phyloP scores from a whole-genome alignment of 371 early-diverging fungal genomes.

The Mucor mucedo region DNA sequence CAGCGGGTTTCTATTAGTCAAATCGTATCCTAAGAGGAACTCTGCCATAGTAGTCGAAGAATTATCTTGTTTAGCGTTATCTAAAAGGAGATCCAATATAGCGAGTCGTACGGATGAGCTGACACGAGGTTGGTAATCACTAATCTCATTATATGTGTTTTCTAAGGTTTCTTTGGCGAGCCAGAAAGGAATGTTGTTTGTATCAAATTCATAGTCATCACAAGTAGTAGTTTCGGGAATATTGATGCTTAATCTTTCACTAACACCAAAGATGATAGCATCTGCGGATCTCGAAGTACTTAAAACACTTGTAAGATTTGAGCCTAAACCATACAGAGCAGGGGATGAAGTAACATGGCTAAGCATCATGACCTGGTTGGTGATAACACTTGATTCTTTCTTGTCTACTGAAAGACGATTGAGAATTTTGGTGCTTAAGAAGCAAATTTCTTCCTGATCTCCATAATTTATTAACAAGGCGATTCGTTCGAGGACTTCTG shows the following conservation, averaged over 20 bases:
- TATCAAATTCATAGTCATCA: slow-evolving; percentile 52
- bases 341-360: neutral
- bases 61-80: slow-evolving; percentile 55
- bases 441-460: slow-evolving; percentile 73
- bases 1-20: slow-evolving; percentile 29
- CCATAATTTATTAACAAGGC: slow-evolving; percentile 69
- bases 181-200: slow-evolving; percentile 56
- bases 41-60: slow-evolving; percentile 79
- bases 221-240: slow-evolving; percentile 52
- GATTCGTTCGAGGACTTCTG: slow-evolving; percentile 71
- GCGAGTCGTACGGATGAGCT: slow-evolving; percentile 68
- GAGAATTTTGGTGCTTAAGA: slow-evolving; percentile 76
- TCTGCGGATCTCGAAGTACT: slow-evolving; percentile 64
- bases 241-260: slow-evolving; percentile 73
- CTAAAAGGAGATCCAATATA: slow-evolving; percentile 71
- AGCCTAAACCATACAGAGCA: slow-evolving; percentile 41
- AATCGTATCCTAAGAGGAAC: slow-evolving; percentile 83
- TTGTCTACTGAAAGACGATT: slow-evolving; percentile 70
- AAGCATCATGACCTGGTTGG: neutral
- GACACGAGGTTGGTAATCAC: slow-evolving; percentile 25
- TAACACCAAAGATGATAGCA: slow-evolving; percentile 78
- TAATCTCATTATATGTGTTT: slow-evolving; percentile 27
- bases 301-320: slow-evolving; percentile 75
- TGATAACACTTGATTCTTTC: neutral
- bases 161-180: slow-evolving; percentile 31